Evolutionary conservation across 2,329 filamentous ascomycete species (phyloP).

Genomic region (Fusarium palustre): DNA sequence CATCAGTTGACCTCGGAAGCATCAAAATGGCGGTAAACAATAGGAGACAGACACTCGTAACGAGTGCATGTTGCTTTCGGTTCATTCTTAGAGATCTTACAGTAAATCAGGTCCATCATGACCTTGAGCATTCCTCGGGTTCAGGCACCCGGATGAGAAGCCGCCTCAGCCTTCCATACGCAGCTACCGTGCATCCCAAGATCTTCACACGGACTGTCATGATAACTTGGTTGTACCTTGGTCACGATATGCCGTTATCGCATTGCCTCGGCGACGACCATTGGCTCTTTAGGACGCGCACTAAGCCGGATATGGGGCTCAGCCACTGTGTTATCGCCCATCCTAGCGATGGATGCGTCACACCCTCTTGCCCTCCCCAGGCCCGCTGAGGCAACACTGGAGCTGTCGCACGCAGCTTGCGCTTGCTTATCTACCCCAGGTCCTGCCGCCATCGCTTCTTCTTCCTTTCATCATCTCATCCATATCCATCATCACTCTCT

Average conservation of each 20-base stretch:
- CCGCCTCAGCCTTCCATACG: conserved; percentile 24
- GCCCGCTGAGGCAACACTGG: conserved; percentile 52
- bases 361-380: conserved; percentile 43
- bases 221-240: conserved; percentile 44
- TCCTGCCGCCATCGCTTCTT: conserved; percentile 45
- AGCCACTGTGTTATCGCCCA: conserved; percentile 50
- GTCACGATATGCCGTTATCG: conserved; percentile 48
- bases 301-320: conserved; percentile 42
- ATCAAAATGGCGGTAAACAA: conserved; percentile 24
- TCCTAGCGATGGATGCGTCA: conserved; percentile 52
- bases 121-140: conserved; percentile 19
- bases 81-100: not conserved
- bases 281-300: conserved; percentile 29
- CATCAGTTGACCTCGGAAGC: conserved; percentile 10
- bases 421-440: conserved; percentile 50
- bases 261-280: conserved; percentile 51
- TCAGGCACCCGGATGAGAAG: conserved; percentile 30
- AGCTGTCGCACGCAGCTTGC: conserved; percentile 47
- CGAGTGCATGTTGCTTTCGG: not conserved
- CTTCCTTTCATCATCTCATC: conserved; percentile 47
- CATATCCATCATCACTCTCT: conserved; percentile 41
- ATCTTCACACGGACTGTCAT: conserved; percentile 41
- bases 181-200: not conserved
- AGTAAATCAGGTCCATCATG: conserved; percentile 12
- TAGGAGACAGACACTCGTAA: not conserved